phyloP scores from a whole-genome alignment of 139 green algal genomes.

The Haematococcus lacustris region DNA sequence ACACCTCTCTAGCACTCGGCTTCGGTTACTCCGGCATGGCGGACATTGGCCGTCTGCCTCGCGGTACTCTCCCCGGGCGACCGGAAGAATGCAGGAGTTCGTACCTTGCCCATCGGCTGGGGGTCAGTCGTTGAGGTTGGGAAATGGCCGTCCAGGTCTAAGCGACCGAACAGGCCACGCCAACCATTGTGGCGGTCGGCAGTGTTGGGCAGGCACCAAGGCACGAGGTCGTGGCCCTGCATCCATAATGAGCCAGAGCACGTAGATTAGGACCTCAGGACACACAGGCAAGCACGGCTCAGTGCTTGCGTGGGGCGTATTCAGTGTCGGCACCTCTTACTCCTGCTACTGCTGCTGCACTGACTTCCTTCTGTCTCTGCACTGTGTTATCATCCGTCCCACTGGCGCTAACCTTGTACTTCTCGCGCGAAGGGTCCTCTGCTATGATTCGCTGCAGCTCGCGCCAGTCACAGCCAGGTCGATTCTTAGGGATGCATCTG shows the following conservation, averaged over 20 bases:
- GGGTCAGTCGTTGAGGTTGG: conserved; percentile 94
- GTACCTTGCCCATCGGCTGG: conserved; percentile 95
- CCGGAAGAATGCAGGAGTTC: too few species aligned
- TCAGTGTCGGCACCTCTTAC: too few species aligned
- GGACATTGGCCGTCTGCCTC: too few species aligned
- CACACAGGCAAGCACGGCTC: too few species aligned
- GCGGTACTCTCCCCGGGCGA: too few species aligned
- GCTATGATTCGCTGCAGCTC: conserved; percentile 72
- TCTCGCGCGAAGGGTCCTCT: conserved; percentile 52
- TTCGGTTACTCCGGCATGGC: too few species aligned
- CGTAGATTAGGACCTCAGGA: too few species aligned
- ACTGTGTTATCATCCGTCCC: too few species aligned
- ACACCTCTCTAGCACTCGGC: too few species aligned
- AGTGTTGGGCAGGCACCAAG: conserved; percentile 96
- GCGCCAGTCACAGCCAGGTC: conserved; percentile 88
- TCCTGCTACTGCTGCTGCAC: too few species aligned
- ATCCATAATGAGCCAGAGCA: background rate
- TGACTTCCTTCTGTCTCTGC: too few species aligned
- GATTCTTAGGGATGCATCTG: conserved; percentile 86
- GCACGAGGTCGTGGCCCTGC: conserved; percentile 79
- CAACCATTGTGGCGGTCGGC: conserved; percentile 91
- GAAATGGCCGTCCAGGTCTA: conserved; percentile 93
- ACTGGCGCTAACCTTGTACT: conserved; percentile 45
- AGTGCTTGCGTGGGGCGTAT: too few species aligned
- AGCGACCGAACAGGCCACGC: conserved; percentile 88